Evolutionary conservation across 1,139 yeast genomes (phyloP).

Genomic region (Kluyveromyces sp.): DNA sequence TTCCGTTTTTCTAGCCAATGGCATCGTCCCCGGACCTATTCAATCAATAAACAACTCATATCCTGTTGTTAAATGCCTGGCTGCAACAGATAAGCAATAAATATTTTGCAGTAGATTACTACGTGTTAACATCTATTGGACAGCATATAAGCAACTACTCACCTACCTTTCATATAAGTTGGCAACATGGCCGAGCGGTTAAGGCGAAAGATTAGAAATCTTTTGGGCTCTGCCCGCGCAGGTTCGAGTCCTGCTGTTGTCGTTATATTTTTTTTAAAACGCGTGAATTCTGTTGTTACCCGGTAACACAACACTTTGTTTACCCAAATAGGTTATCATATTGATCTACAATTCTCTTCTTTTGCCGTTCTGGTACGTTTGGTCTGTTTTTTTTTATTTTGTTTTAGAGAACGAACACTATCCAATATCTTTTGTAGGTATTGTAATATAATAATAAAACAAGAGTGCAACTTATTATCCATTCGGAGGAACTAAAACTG

Average conservation of each 20-base stretch:
- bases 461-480: too few species aligned
- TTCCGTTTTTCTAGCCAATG: too few species aligned
- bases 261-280: constrained; percentile 14
- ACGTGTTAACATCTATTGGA: neutral
- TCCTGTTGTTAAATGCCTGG: too few species aligned
- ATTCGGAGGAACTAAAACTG: too few species aligned
- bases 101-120: too few species aligned
- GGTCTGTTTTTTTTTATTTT: too few species aligned
- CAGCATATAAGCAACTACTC: neutral
- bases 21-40: too few species aligned
- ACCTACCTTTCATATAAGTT: neutral
- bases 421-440: too few species aligned
- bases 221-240: constrained; percentile 30
- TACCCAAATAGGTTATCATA: neutral
- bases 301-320: neutral
- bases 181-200: constrained; percentile 30
- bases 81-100: too few species aligned
- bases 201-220: constrained; percentile 29
- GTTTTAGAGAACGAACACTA: too few species aligned
- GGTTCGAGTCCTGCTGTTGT: constrained; percentile 29
- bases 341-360: neutral
- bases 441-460: too few species aligned
- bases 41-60: too few species aligned
- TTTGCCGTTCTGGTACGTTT: neutral
- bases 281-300: neutral